Evolutionary conservation across 2,329 filamentous ascomycete genomes (phyloP), one percentile per base, ranked within the genome.

Genomic region (Ilyonectria robusta): DNA sequence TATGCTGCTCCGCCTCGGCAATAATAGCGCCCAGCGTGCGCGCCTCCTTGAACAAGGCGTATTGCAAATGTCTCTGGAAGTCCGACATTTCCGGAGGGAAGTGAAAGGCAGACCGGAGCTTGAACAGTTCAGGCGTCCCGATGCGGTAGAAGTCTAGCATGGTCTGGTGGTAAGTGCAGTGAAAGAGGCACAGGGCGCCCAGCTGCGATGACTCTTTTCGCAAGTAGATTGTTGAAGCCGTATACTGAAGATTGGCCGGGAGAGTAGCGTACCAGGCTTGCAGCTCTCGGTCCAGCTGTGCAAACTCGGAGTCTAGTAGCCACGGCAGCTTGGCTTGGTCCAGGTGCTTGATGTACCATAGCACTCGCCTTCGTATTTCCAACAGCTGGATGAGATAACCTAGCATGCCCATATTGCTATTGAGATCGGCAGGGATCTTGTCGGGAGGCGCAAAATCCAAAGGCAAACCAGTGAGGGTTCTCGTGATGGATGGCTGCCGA

Each of bases 131-230:
- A 5, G 67, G 67, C 1, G 61, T 68, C n/a, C 60, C 65, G 29
- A 70, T 70, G 9, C 67, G 65, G 23, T 68, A 70, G 19, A 70
- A 65, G 50, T 70, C 67, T 7, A 67, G 37, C 65, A 70, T 68
- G 23, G 67, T 70, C 10, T 70, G 65, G 37, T 70, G 60, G n/a
- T 68, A 70, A 2, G 67, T 44, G 50, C 67, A 68, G 48, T 70
- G 67, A 21, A 70, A 68, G 11, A 70, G n/a, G 23, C 67, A 70
- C 21, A 70, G 54, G 17, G 67, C 67, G 6, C 65, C 65, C 6
- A 70, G 54, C 40, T 70, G 65, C 2, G 61, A 65, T 7, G 65
- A 62, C 50, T 68, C 67, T 53, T 68, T 61, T 17, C 67, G 65
- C 11, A 68, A 19, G 33, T 70, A 70, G 33, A 68, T 68, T 15